phyloP scores from a whole-genome alignment of 169 alveolate genomes.

The Plasmodium vivax region DNA sequence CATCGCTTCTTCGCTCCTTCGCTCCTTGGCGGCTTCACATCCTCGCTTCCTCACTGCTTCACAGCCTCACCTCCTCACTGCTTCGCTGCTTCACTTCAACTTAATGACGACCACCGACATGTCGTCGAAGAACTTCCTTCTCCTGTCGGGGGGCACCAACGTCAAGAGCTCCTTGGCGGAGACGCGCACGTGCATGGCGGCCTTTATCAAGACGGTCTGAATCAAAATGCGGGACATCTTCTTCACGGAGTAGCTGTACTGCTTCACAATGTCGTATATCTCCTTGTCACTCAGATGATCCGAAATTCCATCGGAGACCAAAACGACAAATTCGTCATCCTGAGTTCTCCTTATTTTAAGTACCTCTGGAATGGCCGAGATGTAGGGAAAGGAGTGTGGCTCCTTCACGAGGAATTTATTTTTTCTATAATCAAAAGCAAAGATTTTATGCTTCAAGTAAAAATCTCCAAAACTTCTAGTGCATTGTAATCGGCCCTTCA shows the following conservation, averaged over 20 bases:
- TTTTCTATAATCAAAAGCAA: constrained; percentile 44
- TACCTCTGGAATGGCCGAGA: constrained; percentile 77
- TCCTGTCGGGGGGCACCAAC: not conserved
- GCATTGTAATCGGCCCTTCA: constrained; percentile 85
- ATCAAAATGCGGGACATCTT: constrained; percentile 25
- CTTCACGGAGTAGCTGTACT: not conserved
- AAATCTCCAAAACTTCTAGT: constrained; percentile 84
- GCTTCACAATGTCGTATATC: constrained; percentile 20
- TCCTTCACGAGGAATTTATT: constrained; percentile 14
- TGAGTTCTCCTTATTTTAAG: constrained; percentile 2
- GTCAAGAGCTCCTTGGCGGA: not conserved
- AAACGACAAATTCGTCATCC: constrained; percentile 76
- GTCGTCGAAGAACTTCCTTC: constrained; percentile 63
- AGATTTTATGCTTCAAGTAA: constrained; percentile 69
- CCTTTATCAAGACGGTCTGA: constrained; percentile 21
- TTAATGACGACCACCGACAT: constrained; percentile 54
- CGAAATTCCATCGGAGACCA: constrained; percentile 82
- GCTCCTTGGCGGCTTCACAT: not conserved
- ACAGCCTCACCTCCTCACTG: not conserved
- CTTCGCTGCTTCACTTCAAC: not conserved
- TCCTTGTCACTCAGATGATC: constrained; percentile 76
- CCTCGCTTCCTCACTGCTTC: not conserved
- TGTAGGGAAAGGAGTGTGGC: constrained; percentile 79
- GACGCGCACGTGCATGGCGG: not conserved
- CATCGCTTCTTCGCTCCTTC: not conserved